Conservation (phyloP, 129 eudicot genomes). For the Pseudognaphalium luteoalbum region DNA sequence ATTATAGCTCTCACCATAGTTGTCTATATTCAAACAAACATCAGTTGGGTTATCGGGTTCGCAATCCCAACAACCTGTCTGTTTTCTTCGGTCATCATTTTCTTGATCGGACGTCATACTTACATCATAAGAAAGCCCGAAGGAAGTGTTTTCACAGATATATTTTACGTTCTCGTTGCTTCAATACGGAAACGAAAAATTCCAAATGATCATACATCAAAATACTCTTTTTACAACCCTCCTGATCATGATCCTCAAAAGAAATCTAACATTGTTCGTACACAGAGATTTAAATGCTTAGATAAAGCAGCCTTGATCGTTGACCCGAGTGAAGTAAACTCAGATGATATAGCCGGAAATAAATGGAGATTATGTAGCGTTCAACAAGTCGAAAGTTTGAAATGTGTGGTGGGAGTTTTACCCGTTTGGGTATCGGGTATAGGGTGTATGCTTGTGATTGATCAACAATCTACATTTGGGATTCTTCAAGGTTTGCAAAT, state of each 20-base stretch:
- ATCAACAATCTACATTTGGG: slow-evolving; percentile 61
- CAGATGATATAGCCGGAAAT: slow-evolving; percentile 23
- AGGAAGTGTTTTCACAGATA: slow-evolving; percentile 60
- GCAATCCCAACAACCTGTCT: slow-evolving; percentile 59
- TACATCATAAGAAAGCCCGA: slow-evolving; percentile 45
- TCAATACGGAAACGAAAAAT: slow-evolving; percentile 51
- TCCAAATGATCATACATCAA: background rate
- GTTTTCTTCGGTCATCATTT: slow-evolving; percentile 37
- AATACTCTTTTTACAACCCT: slow-evolving; percentile 32
- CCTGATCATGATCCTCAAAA: background rate
- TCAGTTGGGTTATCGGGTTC: slow-evolving; percentile 69
- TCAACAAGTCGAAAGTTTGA: slow-evolving; percentile 65
- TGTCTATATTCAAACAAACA: slow-evolving; percentile 64
- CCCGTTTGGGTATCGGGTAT: slow-evolving; percentile 69
- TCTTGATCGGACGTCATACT: slow-evolving; percentile 53
- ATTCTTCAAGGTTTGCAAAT: slow-evolving; percentile 64
- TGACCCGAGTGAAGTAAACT: slow-evolving; percentile 44
- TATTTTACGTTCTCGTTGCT: slow-evolving; percentile 49
- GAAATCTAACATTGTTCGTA: background rate
- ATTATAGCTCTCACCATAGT: slow-evolving; percentile 61
- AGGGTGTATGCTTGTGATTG: slow-evolving; percentile 56
- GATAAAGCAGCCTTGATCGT: slow-evolving; percentile 60
- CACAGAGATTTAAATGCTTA: slow-evolving; percentile 46
- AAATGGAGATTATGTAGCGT: slow-evolving; percentile 58
- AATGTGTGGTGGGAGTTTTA: slow-evolving; percentile 47